A percentile compares a stretch with the other conserved stretches of the same genome.
These are phyloP conservation scores for Eimeria tenella DNA, from an alignment of 169 alveolate species.

Conservation along the genomic window DNA sequence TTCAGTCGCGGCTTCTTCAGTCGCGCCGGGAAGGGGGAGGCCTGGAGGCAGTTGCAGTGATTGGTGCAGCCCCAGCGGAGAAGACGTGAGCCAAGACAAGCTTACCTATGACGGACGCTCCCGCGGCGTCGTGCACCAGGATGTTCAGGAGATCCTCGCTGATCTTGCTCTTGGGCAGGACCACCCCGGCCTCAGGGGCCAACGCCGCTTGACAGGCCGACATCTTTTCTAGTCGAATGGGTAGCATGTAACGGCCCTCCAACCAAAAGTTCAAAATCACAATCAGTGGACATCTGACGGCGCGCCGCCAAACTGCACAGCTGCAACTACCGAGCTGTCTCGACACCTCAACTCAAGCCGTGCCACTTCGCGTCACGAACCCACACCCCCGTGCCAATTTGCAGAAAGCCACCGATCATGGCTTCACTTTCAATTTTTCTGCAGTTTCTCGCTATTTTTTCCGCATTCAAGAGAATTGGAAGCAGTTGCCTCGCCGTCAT, in stretches of 20 bases:
- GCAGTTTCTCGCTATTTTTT: too few relatives aligned
- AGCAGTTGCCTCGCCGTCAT: too few relatives aligned
- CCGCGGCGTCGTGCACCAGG: conserved; percentile 68
- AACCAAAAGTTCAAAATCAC: conserved; percentile 50
- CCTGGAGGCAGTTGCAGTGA: not conserved
- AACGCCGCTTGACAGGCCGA: conserved; percentile 58
- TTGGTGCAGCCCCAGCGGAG: too few relatives aligned
- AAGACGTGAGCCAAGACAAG: too few relatives aligned
- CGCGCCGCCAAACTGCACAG: not conserved
- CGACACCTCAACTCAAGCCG: conserved; percentile 7
- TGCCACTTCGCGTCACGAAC: not conserved
- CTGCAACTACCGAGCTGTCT: not conserved
- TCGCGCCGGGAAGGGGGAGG: conserved; percentile 15
- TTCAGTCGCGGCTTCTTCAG: not conserved
- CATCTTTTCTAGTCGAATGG: not conserved
- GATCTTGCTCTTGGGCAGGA: conserved; percentile 43
- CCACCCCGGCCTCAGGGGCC: conserved; percentile 73
- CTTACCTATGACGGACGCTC: conserved; percentile 50
- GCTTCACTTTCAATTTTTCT: too few relatives aligned
- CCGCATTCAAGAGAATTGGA: too few relatives aligned
- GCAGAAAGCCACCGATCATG: too few relatives aligned
- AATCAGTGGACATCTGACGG: conserved; percentile 48
- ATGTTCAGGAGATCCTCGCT: conserved; percentile 51
- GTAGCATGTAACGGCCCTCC: conserved; percentile 48
- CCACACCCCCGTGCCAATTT: too few relatives aligned